Conservation (phyloP, 1,139 yeast genomes). For the Pneumocystis jirovecii region DNA sequence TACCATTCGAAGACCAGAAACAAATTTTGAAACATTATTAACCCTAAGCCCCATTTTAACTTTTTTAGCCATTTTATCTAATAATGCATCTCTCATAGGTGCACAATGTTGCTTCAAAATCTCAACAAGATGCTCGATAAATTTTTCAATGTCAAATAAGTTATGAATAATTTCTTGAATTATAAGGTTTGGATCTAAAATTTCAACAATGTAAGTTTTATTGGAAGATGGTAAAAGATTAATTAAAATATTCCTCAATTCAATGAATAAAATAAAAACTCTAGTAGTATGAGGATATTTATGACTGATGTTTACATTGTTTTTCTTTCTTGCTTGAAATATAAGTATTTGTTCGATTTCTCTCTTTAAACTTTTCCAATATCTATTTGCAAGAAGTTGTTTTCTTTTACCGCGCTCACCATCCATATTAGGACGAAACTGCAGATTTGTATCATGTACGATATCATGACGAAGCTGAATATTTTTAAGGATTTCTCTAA, state of each 20-base stretch:
- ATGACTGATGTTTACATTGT: conserved; percentile 27
- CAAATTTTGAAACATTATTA: conserved; percentile 39
- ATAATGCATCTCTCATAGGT: conserved; percentile 89
- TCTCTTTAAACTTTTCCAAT: conserved; percentile 37
- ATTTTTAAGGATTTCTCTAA: conserved; percentile 76
- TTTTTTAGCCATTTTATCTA: conserved; percentile 46
- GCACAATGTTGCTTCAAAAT: conserved; percentile 79
- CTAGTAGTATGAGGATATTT: conserved; percentile 29
- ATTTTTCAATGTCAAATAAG: conserved; percentile 49
- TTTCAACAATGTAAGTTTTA: conserved; percentile 50
- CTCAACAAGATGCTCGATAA: conserved; percentile 56
- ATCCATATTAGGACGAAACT: conserved; percentile 80
- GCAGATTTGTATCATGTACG: conserved; percentile 79
- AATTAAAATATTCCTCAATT: conserved; percentile 61
- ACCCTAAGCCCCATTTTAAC: conserved; percentile 53
- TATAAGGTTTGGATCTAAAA: conserved; percentile 62
- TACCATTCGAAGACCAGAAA: conserved; percentile 63
- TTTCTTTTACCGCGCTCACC: conserved; percentile 79
- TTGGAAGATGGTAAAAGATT: conserved; percentile 69
- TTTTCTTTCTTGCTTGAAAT: conserved; percentile 18
- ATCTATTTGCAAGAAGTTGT: conserved; percentile 57
- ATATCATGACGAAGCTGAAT: conserved; percentile 90
- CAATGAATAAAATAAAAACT: conserved; percentile 37
- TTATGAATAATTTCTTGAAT: conserved; percentile 61
- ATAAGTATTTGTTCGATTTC: conserved; percentile 16